Percentiles rank a stretch among this genome's conserved stretches.
Evolutionary conservation across 1,139 yeast genomes (phyloP).

Genomic region (Pichia sp.): DNA sequence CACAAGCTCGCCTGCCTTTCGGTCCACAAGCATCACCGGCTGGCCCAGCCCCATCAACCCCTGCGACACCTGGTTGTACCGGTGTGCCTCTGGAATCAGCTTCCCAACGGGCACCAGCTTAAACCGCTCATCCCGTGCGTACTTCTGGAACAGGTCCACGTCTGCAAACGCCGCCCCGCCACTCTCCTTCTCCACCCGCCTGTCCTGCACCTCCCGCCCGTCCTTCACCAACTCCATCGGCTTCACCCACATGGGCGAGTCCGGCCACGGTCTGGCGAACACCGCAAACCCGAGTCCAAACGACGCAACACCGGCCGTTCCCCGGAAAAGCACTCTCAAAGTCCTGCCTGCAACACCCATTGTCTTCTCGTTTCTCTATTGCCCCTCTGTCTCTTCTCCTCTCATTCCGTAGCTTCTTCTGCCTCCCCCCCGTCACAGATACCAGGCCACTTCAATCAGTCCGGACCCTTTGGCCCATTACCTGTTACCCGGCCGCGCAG

Average conservation of each 20-base stretch:
- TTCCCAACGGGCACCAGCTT: conserved; percentile 37
- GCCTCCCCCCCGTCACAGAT: neutral
- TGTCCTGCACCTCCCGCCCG: neutral
- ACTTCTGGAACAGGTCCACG: conserved; percentile 32
- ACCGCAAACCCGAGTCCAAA: conserved; percentile 45
- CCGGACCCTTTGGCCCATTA: neutral
- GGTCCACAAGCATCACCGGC: conserved; percentile 54
- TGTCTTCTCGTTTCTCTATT: neutral
- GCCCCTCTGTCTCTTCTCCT: neutral
- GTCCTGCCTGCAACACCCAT: conserved; percentile 9
- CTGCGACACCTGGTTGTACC: conserved; percentile 57
- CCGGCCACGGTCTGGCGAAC: conserved; percentile 43
- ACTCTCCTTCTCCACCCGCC: conserved; percentile 28
- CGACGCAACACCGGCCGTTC: conserved; percentile 12
- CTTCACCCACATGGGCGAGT: conserved; percentile 35
- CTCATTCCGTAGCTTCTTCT: neutral
- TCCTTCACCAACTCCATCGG: conserved; percentile 16
- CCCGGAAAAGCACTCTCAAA: neutral
- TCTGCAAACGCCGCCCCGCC: conserved; percentile 1
- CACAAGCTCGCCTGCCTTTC: conserved; percentile 43
- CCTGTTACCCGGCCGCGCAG: conserved; percentile 1
- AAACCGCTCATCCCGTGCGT: conserved; percentile 32
- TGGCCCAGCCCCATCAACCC: conserved; percentile 55
- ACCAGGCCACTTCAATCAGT: neutral
- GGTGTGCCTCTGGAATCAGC: conserved; percentile 58